Evolutionary conservation across 2,329 filamentous ascomycete species (phyloP).

Genomic region (Talaromyces sp.): DNA sequence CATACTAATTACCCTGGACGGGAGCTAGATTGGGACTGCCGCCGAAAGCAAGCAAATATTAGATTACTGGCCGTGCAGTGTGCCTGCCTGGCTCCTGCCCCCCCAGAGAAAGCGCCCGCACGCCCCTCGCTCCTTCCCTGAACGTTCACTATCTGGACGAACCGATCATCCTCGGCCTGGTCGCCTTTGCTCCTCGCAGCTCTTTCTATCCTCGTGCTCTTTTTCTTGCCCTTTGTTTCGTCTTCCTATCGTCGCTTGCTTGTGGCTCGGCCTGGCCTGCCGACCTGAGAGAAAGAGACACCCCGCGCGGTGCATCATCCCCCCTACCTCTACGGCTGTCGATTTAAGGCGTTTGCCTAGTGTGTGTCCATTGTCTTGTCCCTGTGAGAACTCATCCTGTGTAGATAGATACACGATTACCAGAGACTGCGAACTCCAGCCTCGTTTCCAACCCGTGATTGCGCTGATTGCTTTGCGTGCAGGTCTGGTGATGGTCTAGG

Average conservation of each 20-base stretch:
- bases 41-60: neutral
- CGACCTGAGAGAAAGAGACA: neutral
- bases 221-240: neutral
- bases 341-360: neutral
- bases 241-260: neutral
- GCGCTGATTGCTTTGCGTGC: neutral
- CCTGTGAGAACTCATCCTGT: neutral
- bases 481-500: slow-evolving; percentile 5
- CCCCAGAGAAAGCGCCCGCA: neutral
- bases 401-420: neutral
- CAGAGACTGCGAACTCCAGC: neutral
- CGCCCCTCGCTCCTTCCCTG: neutral
- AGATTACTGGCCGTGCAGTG: neutral
- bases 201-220: neutral
- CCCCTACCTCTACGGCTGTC: neutral
- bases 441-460: neutral
- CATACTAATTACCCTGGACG: neutral
- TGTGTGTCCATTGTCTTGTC: neutral
- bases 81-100: neutral
- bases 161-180: neutral
- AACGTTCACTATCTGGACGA: neutral
- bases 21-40: neutral
- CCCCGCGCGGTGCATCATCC: neutral
- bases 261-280: neutral
- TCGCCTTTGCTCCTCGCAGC: neutral